phyloP scores from a whole-genome alignment of 345 rosid species.

The Psidium guajava region DNA sequence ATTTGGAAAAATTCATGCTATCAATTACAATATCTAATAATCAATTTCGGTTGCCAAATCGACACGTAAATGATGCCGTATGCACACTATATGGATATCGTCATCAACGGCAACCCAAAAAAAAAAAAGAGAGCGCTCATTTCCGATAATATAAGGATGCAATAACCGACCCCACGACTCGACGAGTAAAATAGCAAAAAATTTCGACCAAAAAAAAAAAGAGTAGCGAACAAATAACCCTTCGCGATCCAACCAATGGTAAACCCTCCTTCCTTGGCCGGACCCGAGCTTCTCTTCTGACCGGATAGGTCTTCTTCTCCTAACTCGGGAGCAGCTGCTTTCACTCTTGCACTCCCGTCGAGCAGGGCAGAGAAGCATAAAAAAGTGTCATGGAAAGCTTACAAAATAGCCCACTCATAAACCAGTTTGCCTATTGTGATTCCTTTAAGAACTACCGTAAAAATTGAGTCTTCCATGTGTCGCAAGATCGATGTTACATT shows the following conservation, averaged over 20 bases:
- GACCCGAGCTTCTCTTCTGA: background rate
- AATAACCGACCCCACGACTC: slow-evolving; percentile 59
- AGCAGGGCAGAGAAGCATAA: slow-evolving; percentile 28
- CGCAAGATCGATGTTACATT: no score
- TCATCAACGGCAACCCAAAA: slow-evolving; percentile 50
- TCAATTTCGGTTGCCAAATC: slow-evolving; percentile 67
- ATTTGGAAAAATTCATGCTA: background rate
- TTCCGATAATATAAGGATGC: slow-evolving; percentile 37
- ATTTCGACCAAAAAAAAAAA: no score
- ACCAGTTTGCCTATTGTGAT: no score
- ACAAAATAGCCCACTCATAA: no score
- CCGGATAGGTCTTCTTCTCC: slow-evolving; percentile 4
- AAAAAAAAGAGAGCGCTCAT: no score
- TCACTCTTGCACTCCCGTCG: background rate
- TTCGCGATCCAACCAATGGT: slow-evolving; percentile 33
- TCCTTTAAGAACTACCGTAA: no score
- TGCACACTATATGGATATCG: slow-evolving; percentile 66
- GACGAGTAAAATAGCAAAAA: slow-evolving; percentile 37
- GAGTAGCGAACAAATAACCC: slow-evolving; percentile 22
- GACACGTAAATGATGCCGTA: slow-evolving; percentile 57
- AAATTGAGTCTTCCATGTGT: no score
- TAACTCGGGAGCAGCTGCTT: background rate
- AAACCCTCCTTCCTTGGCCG: slow-evolving; percentile 21
- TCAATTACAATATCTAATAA: slow-evolving; percentile 4
- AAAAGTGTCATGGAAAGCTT: no score